Conservation (phyloP, 2,329 filamentous ascomycete species). For the Madurella mycetomatis region DNA sequence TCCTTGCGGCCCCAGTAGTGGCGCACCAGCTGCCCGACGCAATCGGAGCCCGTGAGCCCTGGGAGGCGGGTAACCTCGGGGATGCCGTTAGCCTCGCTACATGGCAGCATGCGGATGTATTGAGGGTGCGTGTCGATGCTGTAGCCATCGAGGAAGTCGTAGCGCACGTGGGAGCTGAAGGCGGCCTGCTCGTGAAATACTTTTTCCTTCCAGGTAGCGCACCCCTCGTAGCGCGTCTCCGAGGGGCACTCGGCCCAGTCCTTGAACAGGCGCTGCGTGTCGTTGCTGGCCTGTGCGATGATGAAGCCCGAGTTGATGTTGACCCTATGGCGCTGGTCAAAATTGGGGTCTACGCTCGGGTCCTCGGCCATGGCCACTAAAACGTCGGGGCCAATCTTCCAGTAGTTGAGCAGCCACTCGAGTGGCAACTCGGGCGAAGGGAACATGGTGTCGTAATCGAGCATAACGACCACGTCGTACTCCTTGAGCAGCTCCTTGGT, state of each 20-base stretch:
- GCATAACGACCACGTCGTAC: constrained; percentile 41
- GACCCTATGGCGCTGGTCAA: constrained; percentile 37
- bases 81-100: constrained; percentile 42
- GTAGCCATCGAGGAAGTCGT: constrained; percentile 28
- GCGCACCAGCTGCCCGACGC: constrained; percentile 39
- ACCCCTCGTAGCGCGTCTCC: constrained; percentile 29
- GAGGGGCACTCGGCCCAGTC: constrained; percentile 44
- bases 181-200: constrained; percentile 40
- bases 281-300: constrained; percentile 47
- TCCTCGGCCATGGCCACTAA: constrained; percentile 41
- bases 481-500: constrained; percentile 40
- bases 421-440: constrained; percentile 40
- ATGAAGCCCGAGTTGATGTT: constrained; percentile 53
- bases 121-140: constrained; percentile 32
- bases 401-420: constrained; percentile 47
- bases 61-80: constrained; percentile 30
- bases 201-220: constrained; percentile 32
- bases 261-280: constrained; percentile 44
- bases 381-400: constrained; percentile 36
- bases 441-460: constrained; percentile 45
- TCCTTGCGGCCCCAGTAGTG: constrained; percentile 43
- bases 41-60: constrained; percentile 26
- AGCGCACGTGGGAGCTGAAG: constrained; percentile 41
- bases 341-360: constrained; percentile 35
- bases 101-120: constrained; percentile 39